phyloP scores from a whole-genome alignment of 1,139 yeast species.

The Kluyveromyces sp. region DNA sequence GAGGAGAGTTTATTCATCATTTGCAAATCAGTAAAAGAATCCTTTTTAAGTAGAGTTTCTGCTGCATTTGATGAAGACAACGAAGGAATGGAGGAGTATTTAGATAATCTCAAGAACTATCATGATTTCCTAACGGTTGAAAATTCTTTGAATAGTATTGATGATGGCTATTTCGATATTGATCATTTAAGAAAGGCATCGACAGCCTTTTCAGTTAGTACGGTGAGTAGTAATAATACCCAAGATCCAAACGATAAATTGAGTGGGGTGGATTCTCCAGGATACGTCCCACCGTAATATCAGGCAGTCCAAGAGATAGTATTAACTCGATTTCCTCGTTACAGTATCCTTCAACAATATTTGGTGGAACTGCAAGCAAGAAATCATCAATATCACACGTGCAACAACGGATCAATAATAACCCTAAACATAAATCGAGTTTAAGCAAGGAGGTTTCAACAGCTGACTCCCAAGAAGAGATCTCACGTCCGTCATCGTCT shows the following conservation, averaged over 20 bases:
- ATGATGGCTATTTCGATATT: conserved; percentile 57
- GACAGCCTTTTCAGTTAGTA: conserved; percentile 20
- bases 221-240: conserved; percentile 14
- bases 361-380: not conserved
- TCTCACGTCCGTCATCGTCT: not conserved
- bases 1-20: conserved; percentile 46
- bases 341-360: conserved; percentile 1
- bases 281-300: conserved; percentile 14
- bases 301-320: conserved; percentile 24
- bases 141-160: conserved; percentile 36
- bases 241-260: conserved; percentile 7
- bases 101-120: conserved; percentile 23
- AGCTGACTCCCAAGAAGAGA: not conserved
- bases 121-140: conserved; percentile 18
- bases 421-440: conserved; percentile 21
- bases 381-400: conserved; percentile 2
- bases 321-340: conserved; percentile 13
- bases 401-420: conserved; percentile 5
- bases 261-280: conserved; percentile 1
- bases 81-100: conserved; percentile 33
- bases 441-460: conserved; percentile 20
- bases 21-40: conserved; percentile 20
- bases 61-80: conserved; percentile 19
- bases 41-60: conserved; percentile 17
- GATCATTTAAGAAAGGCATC: conserved; percentile 44